Conservation (phyloP, 2,329 filamentous ascomycete species). For the Dryadomyces quercus-mongolicae region DNA sequence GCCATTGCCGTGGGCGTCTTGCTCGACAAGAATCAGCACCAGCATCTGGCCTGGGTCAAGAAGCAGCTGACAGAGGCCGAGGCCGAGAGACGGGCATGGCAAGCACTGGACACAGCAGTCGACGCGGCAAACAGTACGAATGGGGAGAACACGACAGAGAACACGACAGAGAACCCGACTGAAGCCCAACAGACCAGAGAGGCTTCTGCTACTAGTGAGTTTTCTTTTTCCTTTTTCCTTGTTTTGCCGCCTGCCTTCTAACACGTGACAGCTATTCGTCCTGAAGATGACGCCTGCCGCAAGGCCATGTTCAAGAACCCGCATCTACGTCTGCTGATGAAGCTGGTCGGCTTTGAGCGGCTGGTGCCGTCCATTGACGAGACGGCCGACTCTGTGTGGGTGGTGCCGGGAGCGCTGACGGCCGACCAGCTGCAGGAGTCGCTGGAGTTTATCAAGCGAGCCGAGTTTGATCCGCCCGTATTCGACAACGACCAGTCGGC, state of each 20-base stretch:
- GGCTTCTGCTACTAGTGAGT: slow-evolving; percentile 5
- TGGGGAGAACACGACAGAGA: background rate
- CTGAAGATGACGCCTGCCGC: slow-evolving; percentile 54
- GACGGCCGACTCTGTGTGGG: slow-evolving; percentile 65
- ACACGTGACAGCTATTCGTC: slow-evolving; percentile 38
- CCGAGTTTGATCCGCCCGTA: slow-evolving; percentile 64
- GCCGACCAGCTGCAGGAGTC: slow-evolving; percentile 55
- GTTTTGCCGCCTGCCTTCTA: background rate
- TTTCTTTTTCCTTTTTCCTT: slow-evolving; percentile 5
- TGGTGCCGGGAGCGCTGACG: slow-evolving; percentile 55
- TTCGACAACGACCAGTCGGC: slow-evolving; percentile 67
- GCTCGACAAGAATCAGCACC: slow-evolving; percentile 64
- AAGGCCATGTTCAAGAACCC: slow-evolving; percentile 81
- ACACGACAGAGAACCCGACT: too few species aligned
- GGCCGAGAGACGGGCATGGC: slow-evolving; percentile 66
- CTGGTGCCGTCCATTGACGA: slow-evolving; percentile 46
- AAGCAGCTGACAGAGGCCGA: slow-evolving; percentile 54
- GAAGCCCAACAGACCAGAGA: background rate
- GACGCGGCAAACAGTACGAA: too few species aligned
- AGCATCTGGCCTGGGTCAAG: slow-evolving; percentile 74
- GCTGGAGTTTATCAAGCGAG: slow-evolving; percentile 61
- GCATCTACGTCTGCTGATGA: slow-evolving; percentile 75
- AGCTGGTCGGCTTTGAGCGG: slow-evolving; percentile 57
- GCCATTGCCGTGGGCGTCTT: slow-evolving; percentile 69
- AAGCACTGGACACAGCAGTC: slow-evolving; percentile 54